A percentile compares a stretch with the other conserved stretches of the same genome.
These are phyloP conservation scores for Rhizopus delemar DNA, from an alignment of 371 early-diverging fungal species.

Conservation along the genomic window DNA sequence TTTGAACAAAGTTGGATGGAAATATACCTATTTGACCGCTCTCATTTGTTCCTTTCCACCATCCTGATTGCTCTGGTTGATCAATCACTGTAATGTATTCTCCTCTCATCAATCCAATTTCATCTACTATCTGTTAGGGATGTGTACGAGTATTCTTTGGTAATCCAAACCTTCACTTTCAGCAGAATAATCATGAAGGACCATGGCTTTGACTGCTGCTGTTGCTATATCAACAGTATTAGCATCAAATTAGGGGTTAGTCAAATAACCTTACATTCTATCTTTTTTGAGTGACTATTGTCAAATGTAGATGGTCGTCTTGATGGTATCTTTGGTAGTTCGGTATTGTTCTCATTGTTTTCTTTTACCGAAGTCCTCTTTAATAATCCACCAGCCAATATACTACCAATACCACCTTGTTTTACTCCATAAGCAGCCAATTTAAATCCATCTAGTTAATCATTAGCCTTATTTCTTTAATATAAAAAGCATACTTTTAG, in stretches of 20 bases:
- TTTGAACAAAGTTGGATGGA: conserved; percentile 62
- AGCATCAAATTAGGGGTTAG: too few species aligned
- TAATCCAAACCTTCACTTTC: conserved; percentile 44
- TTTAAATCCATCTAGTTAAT: conserved; percentile 42
- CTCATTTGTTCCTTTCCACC: conserved; percentile 65
- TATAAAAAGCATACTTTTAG: neutral
- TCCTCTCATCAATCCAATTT: conserved; percentile 52
- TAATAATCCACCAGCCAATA: conserved; percentile 60
- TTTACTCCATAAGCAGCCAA: conserved; percentile 81
- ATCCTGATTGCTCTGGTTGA: conserved; percentile 55
- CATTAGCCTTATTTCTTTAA: neutral
- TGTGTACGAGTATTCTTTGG: neutral
- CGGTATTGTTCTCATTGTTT: neutral
- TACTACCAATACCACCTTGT: conserved; percentile 80
- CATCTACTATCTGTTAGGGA: conserved; percentile 35
- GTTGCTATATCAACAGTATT: neutral
- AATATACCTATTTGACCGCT: conserved; percentile 55
- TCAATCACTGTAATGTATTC: conserved; percentile 54
- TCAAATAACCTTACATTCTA: neutral
- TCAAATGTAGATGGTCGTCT: neutral
- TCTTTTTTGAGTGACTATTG: neutral
- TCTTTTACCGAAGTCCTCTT: neutral
- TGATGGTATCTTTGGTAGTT: neutral
- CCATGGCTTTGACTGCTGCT: conserved; percentile 36
- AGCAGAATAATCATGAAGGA: conserved; percentile 48